A percentile compares a stretch with the other conserved stretches of the same genome.
Conservation (phyloP, 2,329 filamentous ascomycete species). For the Lasiodiplodia citricola region DNA sequence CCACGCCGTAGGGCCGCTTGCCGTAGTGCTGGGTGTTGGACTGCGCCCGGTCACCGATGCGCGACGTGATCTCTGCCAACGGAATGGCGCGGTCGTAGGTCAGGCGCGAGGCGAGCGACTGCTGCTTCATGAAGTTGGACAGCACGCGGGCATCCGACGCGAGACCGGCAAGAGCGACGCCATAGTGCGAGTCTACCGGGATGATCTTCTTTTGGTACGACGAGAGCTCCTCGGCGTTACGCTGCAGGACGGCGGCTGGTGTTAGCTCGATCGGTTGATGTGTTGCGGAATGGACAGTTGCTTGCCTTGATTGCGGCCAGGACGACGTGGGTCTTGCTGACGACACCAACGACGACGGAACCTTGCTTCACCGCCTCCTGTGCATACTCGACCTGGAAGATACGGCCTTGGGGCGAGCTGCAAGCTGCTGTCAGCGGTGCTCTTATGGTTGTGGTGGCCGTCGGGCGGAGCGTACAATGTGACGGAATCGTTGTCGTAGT, state of each 20-base stretch:
- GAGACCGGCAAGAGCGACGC: slow-evolving; percentile 93
- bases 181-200: slow-evolving; percentile 92
- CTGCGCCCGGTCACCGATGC: slow-evolving; percentile 96
- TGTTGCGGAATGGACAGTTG: neutral
- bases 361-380: slow-evolving; percentile 99
- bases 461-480: slow-evolving; percentile 75
- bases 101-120: slow-evolving; percentile 92
- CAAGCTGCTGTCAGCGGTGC: slow-evolving; percentile 29
- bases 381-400: slow-evolving; percentile 99
- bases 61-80: slow-evolving; percentile 83
- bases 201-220: slow-evolving; percentile 99
- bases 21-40: slow-evolving; percentile 98
- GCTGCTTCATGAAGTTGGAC: slow-evolving; percentile 99
- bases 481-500: slow-evolving; percentile 99
- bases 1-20: slow-evolving; percentile 94
- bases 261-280: slow-evolving; percentile 9
- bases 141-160: slow-evolving; percentile 98
- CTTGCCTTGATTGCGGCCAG: slow-evolving; percentile 93
- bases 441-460: slow-evolving; percentile 28
- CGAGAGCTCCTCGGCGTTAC: slow-evolving; percentile 98
- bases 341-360: slow-evolving; percentile 94
- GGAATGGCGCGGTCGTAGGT: slow-evolving; percentile 95
- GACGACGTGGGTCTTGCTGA: slow-evolving; percentile 97
- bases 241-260: slow-evolving; percentile 57
- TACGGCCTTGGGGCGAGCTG: slow-evolving; percentile 97